A percentile compares a stretch with the other conserved stretches of the same genome.
Conservation (phyloP, 148 eudicot species). For the Amaranthus palmeri region DNA sequence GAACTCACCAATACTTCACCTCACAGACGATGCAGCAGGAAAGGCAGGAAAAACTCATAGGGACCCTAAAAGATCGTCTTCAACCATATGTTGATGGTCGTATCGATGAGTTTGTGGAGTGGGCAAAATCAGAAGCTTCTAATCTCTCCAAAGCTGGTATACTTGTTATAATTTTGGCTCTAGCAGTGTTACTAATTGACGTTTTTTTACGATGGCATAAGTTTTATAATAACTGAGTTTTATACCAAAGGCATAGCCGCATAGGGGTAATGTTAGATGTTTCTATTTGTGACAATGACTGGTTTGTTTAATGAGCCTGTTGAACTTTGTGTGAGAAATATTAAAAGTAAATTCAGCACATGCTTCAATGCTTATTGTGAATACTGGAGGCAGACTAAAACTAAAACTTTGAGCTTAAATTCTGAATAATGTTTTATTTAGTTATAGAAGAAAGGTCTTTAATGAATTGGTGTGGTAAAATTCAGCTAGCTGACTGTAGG, state of each 20-base stretch:
- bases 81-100: conserved; percentile 71
- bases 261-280: not conserved
- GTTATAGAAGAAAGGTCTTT: not conserved
- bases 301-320: not conserved
- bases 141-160: conserved; percentile 85
- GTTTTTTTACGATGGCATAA: not conserved
- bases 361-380: not conserved
- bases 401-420: not conserved
- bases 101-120: conserved; percentile 60
- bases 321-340: no score
- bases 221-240: not conserved
- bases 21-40: conserved; percentile 64
- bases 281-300: not conserved
- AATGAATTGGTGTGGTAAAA: not conserved
- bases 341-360: not conserved
- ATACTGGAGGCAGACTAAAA: not conserved
- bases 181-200: not conserved
- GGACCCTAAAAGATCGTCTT: conserved; percentile 55
- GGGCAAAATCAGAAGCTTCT: conserved; percentile 74
- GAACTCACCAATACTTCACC: conserved; percentile 13
- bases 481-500: not conserved
- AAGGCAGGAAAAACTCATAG: conserved; percentile 72
- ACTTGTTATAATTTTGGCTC: not conserved
- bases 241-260: no score
- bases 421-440: not conserved